A percentile compares a stretch with the other conserved stretches of the same genome.
These are phyloP conservation scores for Plasmodium berghei DNA, from an alignment of 169 alveolate genomes.

Conservation along the genomic window DNA sequence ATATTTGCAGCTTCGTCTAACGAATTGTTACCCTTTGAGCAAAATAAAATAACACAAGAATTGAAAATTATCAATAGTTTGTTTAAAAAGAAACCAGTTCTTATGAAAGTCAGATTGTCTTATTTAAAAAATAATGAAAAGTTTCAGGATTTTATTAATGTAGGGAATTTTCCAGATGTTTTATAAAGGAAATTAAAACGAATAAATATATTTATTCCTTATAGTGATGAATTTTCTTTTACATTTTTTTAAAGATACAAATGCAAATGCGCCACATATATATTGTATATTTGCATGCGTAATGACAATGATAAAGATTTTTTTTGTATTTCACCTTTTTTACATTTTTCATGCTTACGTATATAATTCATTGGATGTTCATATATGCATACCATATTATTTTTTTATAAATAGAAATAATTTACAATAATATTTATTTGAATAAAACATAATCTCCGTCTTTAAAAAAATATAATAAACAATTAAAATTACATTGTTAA, in stretches of 20 bases:
- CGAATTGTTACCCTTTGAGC: slow-evolving; percentile 53
- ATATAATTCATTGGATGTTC: neutral
- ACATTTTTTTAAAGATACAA: neutral
- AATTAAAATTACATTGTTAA: too few species aligned
- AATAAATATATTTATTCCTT: neutral
- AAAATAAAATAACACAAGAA: slow-evolving; percentile 53
- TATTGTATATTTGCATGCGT: neutral
- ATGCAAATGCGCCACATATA: neutral
- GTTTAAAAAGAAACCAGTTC: slow-evolving; percentile 71
- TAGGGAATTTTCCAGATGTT: slow-evolving; percentile 64
- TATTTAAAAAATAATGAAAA: slow-evolving; percentile 48
- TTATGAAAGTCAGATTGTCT: slow-evolving; percentile 75
- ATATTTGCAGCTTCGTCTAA: slow-evolving; percentile 69
- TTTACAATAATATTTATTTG: slow-evolving; percentile 30
- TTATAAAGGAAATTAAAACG: slow-evolving; percentile 7
- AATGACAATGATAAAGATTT: neutral
- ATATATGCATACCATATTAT: too few species aligned
- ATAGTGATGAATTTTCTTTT: slow-evolving; percentile 1
- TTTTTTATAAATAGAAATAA: slow-evolving; percentile 10
- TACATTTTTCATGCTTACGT: slow-evolving; percentile 22
- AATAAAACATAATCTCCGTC: slow-evolving; percentile 49
- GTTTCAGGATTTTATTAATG: slow-evolving; percentile 70
- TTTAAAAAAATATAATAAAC: slow-evolving; percentile 10
- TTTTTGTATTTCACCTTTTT: slow-evolving; percentile 10
- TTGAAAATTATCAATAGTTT: slow-evolving; percentile 51